These are phyloP conservation scores for Chenopodium album DNA, from an alignment of 148 eudicot genomes.

Conservation along the genomic window DNA sequence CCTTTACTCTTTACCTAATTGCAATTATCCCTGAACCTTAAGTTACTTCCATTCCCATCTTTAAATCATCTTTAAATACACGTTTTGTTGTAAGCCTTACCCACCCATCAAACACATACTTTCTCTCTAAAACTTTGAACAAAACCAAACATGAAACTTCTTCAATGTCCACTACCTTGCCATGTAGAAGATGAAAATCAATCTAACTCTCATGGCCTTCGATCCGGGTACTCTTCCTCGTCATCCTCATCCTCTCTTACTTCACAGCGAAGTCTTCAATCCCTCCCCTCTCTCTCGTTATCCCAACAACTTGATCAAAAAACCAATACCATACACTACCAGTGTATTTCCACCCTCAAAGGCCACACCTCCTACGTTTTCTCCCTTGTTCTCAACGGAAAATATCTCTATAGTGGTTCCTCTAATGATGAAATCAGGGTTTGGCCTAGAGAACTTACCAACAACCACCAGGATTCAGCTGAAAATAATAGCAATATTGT, in stretches of 20 bases:
- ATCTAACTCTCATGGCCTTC: conserved; percentile 20
- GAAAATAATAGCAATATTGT: conserved; percentile 16
- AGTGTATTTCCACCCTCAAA: conserved; percentile 50
- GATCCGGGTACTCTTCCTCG: conserved; percentile 38
- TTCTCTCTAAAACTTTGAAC: conserved; percentile 7
- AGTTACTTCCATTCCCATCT: conserved; percentile 3
- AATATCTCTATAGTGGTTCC: conserved; percentile 57
- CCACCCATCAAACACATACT: conserved; percentile 15
- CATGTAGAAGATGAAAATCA: conserved; percentile 32
- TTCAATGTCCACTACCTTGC: conserved; percentile 42
- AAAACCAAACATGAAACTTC: conserved; percentile 40
- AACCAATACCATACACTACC: conserved; percentile 29
- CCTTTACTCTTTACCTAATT: conserved; percentile 10
- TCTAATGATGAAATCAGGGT: conserved; percentile 46
- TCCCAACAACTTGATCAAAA: conserved; percentile 25
- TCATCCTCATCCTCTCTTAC: conserved; percentile 43
- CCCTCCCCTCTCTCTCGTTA: conserved; percentile 56
- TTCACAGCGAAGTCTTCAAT: conserved; percentile 54
- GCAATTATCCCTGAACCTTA: background rate
- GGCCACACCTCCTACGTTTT: conserved; percentile 55
- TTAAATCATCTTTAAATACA: conserved; percentile 37
- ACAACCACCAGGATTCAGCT: background rate
- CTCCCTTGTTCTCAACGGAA: conserved; percentile 46
- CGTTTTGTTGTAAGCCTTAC: background rate
- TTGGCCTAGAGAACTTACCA: conserved; percentile 36